Evolutionary conservation across 192 early-diverging fungal species (phyloP).

Genomic region (Pilobolus umbonatus): DNA sequence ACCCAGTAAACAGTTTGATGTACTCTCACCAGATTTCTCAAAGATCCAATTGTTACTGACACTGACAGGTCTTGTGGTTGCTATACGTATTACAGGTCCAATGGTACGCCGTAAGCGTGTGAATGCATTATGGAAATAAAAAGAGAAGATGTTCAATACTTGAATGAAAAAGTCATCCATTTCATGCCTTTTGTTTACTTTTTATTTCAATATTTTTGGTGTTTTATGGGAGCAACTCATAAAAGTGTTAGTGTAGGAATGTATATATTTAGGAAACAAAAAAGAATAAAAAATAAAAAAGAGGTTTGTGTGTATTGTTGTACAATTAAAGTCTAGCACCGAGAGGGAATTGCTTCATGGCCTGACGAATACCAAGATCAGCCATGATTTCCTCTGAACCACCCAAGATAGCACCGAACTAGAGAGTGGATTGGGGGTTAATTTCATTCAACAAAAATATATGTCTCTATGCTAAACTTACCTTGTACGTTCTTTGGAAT

Average conservation of each 20-base stretch:
- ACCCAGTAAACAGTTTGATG: slow-evolving; percentile 91
- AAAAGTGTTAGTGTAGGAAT: too few relatives aligned
- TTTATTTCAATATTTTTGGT: too few relatives aligned
- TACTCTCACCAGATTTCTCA: slow-evolving; percentile 88
- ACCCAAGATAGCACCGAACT: slow-evolving; percentile 37
- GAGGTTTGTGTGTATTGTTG: too few relatives aligned
- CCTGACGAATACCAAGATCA: slow-evolving; percentile 59
- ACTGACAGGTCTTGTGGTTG: slow-evolving; percentile 69
- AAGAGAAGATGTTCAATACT: too few relatives aligned
- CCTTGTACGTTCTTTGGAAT: slow-evolving; percentile 63
- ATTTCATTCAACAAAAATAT: not conserved
- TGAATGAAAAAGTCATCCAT: too few relatives aligned
- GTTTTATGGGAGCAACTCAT: too few relatives aligned
- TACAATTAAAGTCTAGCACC: slow-evolving; percentile 23
- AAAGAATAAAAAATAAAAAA: too few relatives aligned
- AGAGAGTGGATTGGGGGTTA: not conserved
- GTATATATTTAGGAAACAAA: too few relatives aligned
- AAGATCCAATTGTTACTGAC: slow-evolving; percentile 80
- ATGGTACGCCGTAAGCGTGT: slow-evolving; percentile 63
- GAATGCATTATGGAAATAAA: slow-evolving; percentile 50
- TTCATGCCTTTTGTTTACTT: too few relatives aligned
- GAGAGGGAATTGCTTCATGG: slow-evolving; percentile 37
- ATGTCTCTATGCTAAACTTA: not conserved
- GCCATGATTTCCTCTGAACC: slow-evolving; percentile 54
- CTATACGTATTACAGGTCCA: slow-evolving; percentile 67